Base-by-base conservation (phyloP, 2,329 filamentous ascomycete genomes). In the Neurospora sp. region DNA sequence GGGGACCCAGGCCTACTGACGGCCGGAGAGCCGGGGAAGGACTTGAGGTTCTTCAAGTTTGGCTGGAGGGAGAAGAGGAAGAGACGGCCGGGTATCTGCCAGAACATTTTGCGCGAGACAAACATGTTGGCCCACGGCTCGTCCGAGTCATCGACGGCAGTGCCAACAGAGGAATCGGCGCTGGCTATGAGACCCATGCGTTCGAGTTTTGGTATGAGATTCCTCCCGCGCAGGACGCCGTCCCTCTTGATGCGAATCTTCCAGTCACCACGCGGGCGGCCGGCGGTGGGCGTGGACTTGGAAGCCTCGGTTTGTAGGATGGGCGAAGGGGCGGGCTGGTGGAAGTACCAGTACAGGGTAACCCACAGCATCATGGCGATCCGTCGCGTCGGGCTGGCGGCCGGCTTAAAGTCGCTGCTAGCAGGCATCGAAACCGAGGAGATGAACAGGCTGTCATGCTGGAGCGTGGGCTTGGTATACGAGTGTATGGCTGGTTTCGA, bases 341-440 rank as follows among this genome's bases (percentile, higher is more conserved):
- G 94, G 76, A 97, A 98, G 83, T 98, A 98, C 95, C 95, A 98
- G 83, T 93, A 97, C 57, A 98, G 83, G 1, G 93, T 94, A 40
- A 93, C 89, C 92, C 93, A 98, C 6, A 98, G 85, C 91, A 97
- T 97, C 92, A 97, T 93, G 74, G 95, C 95, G 71, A 97, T 92
- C 81, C 97, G 92, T 65, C 94, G 86, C 0, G 93, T 96, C 0
- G 92, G 92, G 72, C 93, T 97, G 15, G 85, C 88, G 1, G 91
- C 87, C 0, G 92, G 88, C 77, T 91, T 92, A 82, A 91, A 96
- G 67, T 97, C 93, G 77, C 82, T 88, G 78, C 85, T 91, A 67
- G 91, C 91, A 0, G 95, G 93, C 74, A 91, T 92, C 67, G 92
- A 95, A 72, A 97, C 93, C 72, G 92, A 95, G 4, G 93, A 97